Evolutionary conservation across 345 rosid species (phyloP).

Genomic region (Populus deltoides): DNA sequence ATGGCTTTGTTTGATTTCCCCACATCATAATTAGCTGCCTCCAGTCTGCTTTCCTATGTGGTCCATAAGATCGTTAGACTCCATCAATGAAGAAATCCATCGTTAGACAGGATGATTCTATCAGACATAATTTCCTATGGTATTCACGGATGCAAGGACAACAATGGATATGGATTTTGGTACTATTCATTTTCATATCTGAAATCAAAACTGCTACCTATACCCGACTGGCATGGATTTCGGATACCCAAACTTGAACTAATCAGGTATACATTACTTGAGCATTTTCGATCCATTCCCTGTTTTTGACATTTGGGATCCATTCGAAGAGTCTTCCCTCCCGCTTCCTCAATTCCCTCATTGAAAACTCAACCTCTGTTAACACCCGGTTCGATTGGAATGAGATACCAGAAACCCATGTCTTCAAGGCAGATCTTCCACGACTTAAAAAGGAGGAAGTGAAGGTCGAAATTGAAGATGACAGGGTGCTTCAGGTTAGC

Average conservation of each 20-base stretch:
- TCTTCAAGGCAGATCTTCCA: conserved; percentile 15
- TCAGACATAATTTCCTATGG: neutral
- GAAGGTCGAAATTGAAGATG: conserved; percentile 11
- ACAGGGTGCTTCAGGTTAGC: conserved; percentile 13
- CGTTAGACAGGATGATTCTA: neutral
- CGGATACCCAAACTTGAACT: no score
- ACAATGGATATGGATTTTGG: no score
- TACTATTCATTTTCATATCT: no score
- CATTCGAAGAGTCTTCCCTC: neutral
- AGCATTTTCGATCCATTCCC: conserved; percentile 13
- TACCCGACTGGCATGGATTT: no score
- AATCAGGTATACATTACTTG: no score
- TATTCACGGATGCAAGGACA: neutral
- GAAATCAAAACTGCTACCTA: no score
- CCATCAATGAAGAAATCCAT: neutral
- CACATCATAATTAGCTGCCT: neutral
- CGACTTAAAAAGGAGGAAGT: conserved; percentile 7
- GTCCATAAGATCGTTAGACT: neutral
- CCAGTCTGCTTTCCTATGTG: neutral
- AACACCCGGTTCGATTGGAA: conserved; percentile 14
- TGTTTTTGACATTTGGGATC: conserved; percentile 4
- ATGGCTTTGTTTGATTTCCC: neutral
- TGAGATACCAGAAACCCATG: conserved; percentile 15
- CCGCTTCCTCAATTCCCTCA: neutral
- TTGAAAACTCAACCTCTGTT: neutral